Evolutionary conservation across 345 rosid genomes (phyloP).

Genomic region (Ceriops decandra): DNA sequence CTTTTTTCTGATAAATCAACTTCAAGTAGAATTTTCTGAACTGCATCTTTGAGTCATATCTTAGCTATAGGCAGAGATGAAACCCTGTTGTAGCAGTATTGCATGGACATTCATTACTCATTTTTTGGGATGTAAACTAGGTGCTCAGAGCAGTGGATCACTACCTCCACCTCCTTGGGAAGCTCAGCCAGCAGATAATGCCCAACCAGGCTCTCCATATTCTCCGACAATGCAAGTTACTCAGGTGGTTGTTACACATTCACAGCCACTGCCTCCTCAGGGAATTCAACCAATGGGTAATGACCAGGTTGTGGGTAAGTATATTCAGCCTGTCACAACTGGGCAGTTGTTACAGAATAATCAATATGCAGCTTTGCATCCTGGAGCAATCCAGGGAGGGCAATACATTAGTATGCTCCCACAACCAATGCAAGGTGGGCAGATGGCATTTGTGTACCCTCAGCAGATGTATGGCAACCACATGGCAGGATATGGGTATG

Average conservation of each 20-base stretch:
- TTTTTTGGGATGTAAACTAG: slow-evolving; percentile 39
- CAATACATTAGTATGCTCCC: slow-evolving; percentile 55
- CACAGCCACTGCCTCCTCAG: slow-evolving; percentile 44
- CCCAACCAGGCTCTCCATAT: slow-evolving; percentile 54
- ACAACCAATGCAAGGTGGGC: slow-evolving; percentile 45
- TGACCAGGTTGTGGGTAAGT: slow-evolving; percentile 58
- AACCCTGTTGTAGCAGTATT: not conserved
- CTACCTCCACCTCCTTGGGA: slow-evolving; percentile 99
- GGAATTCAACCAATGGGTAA: slow-evolving; percentile 42
- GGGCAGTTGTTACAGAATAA: slow-evolving; percentile 36
- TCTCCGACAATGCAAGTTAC: slow-evolving; percentile 56
- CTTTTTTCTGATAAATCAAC: too few species aligned
- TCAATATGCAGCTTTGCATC: slow-evolving; percentile 42
- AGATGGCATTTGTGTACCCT: slow-evolving; percentile 46
- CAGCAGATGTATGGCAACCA: slow-evolving; percentile 69
- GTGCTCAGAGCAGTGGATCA: slow-evolving; percentile 49
- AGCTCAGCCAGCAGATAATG: slow-evolving; percentile 62
- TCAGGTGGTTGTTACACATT: slow-evolving; percentile 43
- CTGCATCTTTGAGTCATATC: not conserved
- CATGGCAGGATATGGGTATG: slow-evolving; percentile 69
- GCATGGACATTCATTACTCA: slow-evolving; percentile 7
- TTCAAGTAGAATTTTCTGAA: too few species aligned
- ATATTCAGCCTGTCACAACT: slow-evolving; percentile 48
- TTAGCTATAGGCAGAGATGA: not conserved
- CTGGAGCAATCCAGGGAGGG: slow-evolving; percentile 54